phyloP scores from a whole-genome alignment of 1,284 basidiomycete genomes.

The Ceraceosorus bombacis region DNA sequence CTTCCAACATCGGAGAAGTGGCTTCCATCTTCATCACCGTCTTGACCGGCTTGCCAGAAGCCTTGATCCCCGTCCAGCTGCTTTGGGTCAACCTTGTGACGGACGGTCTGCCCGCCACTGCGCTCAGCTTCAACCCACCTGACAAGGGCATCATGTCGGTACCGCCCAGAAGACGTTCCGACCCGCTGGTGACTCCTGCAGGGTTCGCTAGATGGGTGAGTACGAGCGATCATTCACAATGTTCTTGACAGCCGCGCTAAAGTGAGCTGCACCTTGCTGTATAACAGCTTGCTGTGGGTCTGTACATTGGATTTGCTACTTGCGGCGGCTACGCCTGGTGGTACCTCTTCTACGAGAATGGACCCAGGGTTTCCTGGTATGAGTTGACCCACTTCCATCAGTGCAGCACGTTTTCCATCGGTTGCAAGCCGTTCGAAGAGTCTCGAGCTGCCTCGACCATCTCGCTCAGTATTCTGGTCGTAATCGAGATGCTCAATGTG shows the following conservation, averaged over 20 bases:
- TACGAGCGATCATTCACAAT: too few relatives aligned
- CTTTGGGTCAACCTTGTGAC: constrained; percentile 61
- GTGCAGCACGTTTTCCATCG: constrained; percentile 78
- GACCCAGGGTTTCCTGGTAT: constrained; percentile 85
- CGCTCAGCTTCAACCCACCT: constrained; percentile 93
- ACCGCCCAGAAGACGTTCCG: constrained; percentile 75
- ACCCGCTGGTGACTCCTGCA: constrained; percentile 63
- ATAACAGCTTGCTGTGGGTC: constrained; percentile 61
- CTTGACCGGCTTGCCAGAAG: constrained; percentile 94
- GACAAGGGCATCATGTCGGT: constrained; percentile 86
- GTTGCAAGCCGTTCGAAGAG: constrained; percentile 88
- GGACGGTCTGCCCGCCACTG: constrained; percentile 93
- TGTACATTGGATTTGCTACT: constrained; percentile 88
- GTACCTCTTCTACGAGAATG: constrained; percentile 83
- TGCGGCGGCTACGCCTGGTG: constrained; percentile 98
- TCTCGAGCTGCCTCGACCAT: constrained; percentile 80
- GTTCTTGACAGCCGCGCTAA: too few relatives aligned
- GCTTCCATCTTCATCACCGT: constrained; percentile 97
- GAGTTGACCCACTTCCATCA: constrained; percentile 65
- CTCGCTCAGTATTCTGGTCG: constrained; percentile 83
- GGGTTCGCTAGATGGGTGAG: background rate
- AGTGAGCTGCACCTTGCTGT: too few relatives aligned
- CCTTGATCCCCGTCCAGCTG: constrained; percentile 91
- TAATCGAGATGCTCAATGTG: constrained; percentile 93
- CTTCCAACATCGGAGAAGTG: constrained; percentile 96